Conservation (phyloP, 2,329 filamentous ascomycete species). For the Venturia pyrina region DNA sequence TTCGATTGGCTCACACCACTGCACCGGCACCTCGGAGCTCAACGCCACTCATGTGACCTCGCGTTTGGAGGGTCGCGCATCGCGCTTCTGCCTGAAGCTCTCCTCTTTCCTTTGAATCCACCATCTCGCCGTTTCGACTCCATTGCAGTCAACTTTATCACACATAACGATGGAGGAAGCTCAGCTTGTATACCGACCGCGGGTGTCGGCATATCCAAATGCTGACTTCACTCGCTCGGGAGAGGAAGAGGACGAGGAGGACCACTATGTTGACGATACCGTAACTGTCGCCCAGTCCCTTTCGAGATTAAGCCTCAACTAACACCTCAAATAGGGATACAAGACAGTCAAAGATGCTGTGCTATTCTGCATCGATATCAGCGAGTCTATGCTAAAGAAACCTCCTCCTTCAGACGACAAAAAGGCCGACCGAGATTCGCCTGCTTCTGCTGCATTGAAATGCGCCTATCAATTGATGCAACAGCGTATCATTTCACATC, state of each 20-base stretch:
- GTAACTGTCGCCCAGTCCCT: slow-evolving; percentile 29
- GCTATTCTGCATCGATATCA: slow-evolving; percentile 90
- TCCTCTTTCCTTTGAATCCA: background rate
- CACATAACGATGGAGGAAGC: slow-evolving; percentile 24
- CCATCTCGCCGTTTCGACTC: background rate
- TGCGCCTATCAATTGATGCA: slow-evolving; percentile 95
- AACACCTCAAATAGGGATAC: slow-evolving; percentile 52
- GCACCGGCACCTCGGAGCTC: too few relatives aligned
- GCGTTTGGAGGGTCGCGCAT: background rate
- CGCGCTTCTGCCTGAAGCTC: slow-evolving; percentile 1
- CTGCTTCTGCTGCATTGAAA: slow-evolving; percentile 76
- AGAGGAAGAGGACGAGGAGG: slow-evolving; percentile 58
- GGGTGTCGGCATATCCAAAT: background rate
- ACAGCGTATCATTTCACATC: slow-evolving; percentile 94
- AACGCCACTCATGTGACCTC: background rate
- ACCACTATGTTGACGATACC: slow-evolving; percentile 57
- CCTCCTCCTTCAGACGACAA: slow-evolving; percentile 53
- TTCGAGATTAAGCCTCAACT: background rate
- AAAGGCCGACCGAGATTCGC: slow-evolving; percentile 68
- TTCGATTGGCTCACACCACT: background rate
- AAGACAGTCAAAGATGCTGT: slow-evolving; percentile 94
- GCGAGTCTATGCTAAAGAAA: slow-evolving; percentile 67
- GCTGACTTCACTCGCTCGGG: slow-evolving; percentile 18
- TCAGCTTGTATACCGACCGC: background rate
- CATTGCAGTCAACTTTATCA: slow-evolving; percentile 16